A percentile compares a stretch with the other conserved stretches of the same genome.
Conservation (phyloP, 768 basidiomycete genomes). For the Macrolepiota fuliginosa region DNA sequence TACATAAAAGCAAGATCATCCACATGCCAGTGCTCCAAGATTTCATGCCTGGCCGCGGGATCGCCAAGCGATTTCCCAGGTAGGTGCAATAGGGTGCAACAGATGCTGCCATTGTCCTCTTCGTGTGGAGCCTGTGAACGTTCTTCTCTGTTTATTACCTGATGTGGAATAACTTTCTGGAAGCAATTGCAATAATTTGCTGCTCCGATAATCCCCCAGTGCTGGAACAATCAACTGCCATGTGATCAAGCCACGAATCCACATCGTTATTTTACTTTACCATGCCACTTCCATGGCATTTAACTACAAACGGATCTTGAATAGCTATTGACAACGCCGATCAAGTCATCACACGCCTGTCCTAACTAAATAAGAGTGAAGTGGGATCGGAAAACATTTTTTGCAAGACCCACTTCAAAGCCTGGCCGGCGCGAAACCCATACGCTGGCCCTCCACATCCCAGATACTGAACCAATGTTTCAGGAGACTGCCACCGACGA, state of each 20-base stretch:
- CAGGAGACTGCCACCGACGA: constrained; percentile 54
- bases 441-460: constrained; percentile 46
- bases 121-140: not conserved
- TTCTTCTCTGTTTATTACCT: not conserved
- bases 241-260: constrained; percentile 2
- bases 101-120: constrained; percentile 2
- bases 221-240: not conserved
- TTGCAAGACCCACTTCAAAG: constrained; percentile 15
- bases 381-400: not conserved
- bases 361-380: not conserved
- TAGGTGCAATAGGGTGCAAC: not conserved
- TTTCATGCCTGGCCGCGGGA: not conserved
- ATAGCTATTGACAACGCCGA: not conserved
- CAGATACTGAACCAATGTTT: constrained; percentile 63
- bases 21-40: not conserved
- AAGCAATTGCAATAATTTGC: not conserved
- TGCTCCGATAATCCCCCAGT: not conserved
- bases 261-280: not conserved
- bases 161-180: constrained; percentile 5
- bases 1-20: not conserved
- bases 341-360: constrained; percentile 6
- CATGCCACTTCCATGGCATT: constrained; percentile 1
- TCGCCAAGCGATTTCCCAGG: not conserved
- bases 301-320: constrained; percentile 6
- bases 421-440: constrained; percentile 52